A percentile compares a stretch with the other conserved stretches of the same genome.
Conservation (phyloP, 1,284 basidiomycete genomes). For the Moesziomyces aphidis region DNA sequence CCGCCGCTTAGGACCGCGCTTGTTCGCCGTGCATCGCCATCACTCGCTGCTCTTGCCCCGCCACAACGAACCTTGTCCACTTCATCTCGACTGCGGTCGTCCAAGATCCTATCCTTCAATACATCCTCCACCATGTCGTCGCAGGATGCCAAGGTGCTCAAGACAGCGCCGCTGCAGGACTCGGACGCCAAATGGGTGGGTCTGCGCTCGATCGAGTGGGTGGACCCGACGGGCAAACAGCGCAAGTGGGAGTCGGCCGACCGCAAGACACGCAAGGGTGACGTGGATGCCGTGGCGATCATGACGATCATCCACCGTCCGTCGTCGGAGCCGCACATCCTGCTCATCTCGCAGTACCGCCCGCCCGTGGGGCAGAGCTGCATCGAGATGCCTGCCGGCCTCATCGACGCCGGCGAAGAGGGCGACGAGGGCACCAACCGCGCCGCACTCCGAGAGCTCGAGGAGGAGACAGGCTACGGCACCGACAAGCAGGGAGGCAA, state of each 20-base stretch:
- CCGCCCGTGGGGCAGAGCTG: slow-evolving; percentile 57
- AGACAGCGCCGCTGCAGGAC: slow-evolving; percentile 42
- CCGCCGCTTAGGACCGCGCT: slow-evolving; percentile 6
- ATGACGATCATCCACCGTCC: slow-evolving; percentile 63
- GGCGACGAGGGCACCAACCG: slow-evolving; percentile 56
- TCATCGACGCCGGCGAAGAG: slow-evolving; percentile 64
- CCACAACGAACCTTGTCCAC: slow-evolving; percentile 3
- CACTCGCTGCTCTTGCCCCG: background rate
- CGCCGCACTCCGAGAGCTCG: slow-evolving; percentile 62
- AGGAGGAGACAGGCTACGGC: slow-evolving; percentile 67
- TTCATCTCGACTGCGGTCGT: background rate
- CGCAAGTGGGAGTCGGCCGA: slow-evolving; percentile 66
- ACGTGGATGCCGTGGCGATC: slow-evolving; percentile 66
- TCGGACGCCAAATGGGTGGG: slow-evolving; percentile 64
- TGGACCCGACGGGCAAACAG: slow-evolving; percentile 61
- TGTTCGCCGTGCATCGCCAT: background rate
- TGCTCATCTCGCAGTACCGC: slow-evolving; percentile 63
- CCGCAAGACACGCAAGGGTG: slow-evolving; percentile 63
- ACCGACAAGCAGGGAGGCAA: slow-evolving; percentile 48
- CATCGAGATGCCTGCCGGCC: slow-evolving; percentile 66
- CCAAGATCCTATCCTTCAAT: slow-evolving; percentile 12
- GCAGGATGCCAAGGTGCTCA: slow-evolving; percentile 44
- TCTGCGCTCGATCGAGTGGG: slow-evolving; percentile 62
- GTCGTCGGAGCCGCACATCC: slow-evolving; percentile 46
- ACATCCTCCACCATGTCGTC: slow-evolving; percentile 39